Evolutionary conservation across 2,329 filamentous ascomycete species (phyloP).

Genomic region (Diaporthe sp.): DNA sequence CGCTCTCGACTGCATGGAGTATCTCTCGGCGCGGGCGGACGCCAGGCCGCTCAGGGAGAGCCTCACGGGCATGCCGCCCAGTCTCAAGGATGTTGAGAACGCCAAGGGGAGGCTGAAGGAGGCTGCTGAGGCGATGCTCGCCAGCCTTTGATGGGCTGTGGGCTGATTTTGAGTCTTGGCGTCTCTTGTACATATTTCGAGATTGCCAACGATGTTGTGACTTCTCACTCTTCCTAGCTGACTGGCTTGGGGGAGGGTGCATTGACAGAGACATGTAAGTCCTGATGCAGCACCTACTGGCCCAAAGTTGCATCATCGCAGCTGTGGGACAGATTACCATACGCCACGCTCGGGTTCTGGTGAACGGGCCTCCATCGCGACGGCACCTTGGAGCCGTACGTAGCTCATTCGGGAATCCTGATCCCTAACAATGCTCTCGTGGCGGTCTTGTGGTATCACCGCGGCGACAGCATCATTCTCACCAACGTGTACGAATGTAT

Average conservation of each 20-base stretch:
- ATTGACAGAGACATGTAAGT: neutral
- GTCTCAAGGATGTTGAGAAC: slow-evolving; percentile 28
- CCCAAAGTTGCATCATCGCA: too few relatives aligned
- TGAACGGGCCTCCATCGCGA: fast-evolving
- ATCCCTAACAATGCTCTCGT: fast-evolving
- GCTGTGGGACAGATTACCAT: too few relatives aligned
- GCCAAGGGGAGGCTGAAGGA: slow-evolving; percentile 34
- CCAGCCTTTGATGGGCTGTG: neutral
- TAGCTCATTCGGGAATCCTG: neutral
- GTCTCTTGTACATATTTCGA: too few relatives aligned
- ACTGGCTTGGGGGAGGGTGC: too few relatives aligned
- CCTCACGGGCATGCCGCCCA: slow-evolving; percentile 38
- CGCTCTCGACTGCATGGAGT: slow-evolving; percentile 31
- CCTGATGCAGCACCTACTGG: too few relatives aligned
- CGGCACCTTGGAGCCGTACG: neutral
- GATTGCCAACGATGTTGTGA: too few relatives aligned
- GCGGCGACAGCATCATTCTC: too few relatives aligned
- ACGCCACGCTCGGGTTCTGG: fast-evolving
- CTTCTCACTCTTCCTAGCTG: neutral
- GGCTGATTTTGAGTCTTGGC: too few relatives aligned
- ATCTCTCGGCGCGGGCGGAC: slow-evolving; percentile 22
- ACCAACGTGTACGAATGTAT: fast-evolving
- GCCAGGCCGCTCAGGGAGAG: slow-evolving; percentile 13
- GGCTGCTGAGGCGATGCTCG: slow-evolving; percentile 28
- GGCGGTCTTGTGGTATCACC: neutral